Base-by-base conservation (phyloP, 495 filamentous ascomycete genomes). In the Physcia stellaris region DNA sequence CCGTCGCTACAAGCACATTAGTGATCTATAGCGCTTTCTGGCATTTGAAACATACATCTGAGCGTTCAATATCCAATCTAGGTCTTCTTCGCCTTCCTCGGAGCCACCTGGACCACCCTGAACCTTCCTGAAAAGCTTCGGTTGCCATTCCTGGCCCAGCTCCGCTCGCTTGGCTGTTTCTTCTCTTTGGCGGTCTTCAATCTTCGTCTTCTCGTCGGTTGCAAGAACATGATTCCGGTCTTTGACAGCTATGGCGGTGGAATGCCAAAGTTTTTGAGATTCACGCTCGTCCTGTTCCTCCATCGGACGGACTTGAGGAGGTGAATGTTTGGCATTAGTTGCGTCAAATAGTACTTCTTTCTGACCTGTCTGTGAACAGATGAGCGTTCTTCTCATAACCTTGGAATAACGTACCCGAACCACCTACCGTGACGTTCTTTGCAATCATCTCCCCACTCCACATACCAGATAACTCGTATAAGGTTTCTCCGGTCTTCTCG, bases 371-470 rank as follows among this genome's bases (percentile, higher is more conserved):
- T 94, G 43, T 19, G 7, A 16, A 16, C 24, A n/a, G n/a, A n/a
- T n/a, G n/a, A n/a, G n/a, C n/a, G n/a, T n/a, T n/a, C n/a, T n/a
- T n/a, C n/a, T n/a, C n/a, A n/a, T n/a, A n/a, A n/a, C n/a, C n/a
- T n/a, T n/a, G n/a, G n/a, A n/a, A n/a, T n/a, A n/a, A n/a, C n/a
- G n/a, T n/a, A n/a, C n/a, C n/a, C n/a, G n/a, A n/a, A n/a, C n/a
- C n/a, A n/a, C 75, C 19, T 67, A 92, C 87, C 59, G 73, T 72
- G 40, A 84, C 53, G 59, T 94, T 71, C 57, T 83, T 88, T 46
- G 94, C 75, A 28, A 69, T 71, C 86, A 96, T 96, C 56, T 95
- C 86, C 22, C 81, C 83, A 57, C 77, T 93, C 90, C 90, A 99
- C 34, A 86, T 60, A 16, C 90, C 90, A 2, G 83, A 86, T 10